Conservation (phyloP, 225 moss, liverwort and hornwort species). For the Antitrichia curtipendula region DNA sequence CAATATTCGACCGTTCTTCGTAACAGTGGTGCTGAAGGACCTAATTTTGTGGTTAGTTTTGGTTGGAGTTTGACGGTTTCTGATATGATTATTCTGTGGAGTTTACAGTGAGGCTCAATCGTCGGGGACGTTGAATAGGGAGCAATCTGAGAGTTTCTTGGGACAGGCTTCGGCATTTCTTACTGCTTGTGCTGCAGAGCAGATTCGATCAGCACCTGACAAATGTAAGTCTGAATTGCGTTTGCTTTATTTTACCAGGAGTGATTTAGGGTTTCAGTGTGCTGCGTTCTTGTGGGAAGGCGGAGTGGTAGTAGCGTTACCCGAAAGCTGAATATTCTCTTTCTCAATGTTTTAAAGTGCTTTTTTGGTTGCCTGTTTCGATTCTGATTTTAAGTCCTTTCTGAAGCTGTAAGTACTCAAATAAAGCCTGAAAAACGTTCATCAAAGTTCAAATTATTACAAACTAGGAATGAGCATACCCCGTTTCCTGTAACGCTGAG, state of each 20-base stretch:
- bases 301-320: not conserved
- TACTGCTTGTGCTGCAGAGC: slow-evolving; percentile 62
- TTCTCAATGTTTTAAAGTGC: not conserved
- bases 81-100: not conserved
- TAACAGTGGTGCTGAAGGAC: not conserved
- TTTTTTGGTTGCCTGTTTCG: not conserved
- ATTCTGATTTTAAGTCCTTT: not conserved
- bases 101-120: slow-evolving; percentile 68
- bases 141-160: slow-evolving; percentile 74
- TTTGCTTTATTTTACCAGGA: not conserved
- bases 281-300: not conserved
- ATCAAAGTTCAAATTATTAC: not conserved
- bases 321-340: not conserved
- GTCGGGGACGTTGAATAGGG: slow-evolving; percentile 45
- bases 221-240: slow-evolving; percentile 55
- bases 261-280: not conserved
- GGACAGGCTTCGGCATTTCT: slow-evolving; percentile 57
- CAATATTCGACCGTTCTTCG: not conserved
- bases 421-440: not conserved
- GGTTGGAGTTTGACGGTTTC: not conserved
- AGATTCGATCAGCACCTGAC: slow-evolving; percentile 82
- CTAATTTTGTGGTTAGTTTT: not conserved
- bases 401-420: not conserved
- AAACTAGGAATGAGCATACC: not conserved
- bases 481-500: not conserved